Conservation (phyloP, 2,329 filamentous ascomycete genomes). For the Sporothrix dimorphospora region DNA sequence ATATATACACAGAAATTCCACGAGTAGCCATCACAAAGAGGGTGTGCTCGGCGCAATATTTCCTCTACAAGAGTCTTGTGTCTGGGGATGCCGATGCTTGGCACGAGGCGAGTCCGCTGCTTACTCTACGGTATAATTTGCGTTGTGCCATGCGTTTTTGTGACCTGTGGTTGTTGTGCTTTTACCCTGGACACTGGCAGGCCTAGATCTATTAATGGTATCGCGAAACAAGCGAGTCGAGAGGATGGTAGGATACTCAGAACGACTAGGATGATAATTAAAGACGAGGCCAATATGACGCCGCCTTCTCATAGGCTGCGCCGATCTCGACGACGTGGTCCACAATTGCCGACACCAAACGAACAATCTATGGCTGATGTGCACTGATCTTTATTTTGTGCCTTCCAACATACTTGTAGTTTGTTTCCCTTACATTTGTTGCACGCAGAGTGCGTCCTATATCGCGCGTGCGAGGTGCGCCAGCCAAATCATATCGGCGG, state of each 20-base stretch:
- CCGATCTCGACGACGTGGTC: neutral
- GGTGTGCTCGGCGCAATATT: neutral
- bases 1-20: conserved; percentile 9
- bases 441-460: neutral
- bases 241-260: neutral
- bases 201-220: conserved; percentile 15
- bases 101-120: neutral
- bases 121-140: conserved; percentile 1
- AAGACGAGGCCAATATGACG: neutral
- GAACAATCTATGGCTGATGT: conserved; percentile 19
- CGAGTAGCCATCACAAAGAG: neutral
- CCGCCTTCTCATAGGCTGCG: neutral
- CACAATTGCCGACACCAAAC: conserved; percentile 17
- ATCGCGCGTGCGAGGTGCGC: neutral
- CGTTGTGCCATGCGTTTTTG: neutral
- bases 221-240: conserved; percentile 1
- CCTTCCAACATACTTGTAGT: neutral
- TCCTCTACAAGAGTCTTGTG: neutral
- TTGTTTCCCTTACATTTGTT: neutral
- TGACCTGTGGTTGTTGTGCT: neutral
- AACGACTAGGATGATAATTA: neutral
- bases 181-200: neutral
- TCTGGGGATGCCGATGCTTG: conserved; percentile 16
- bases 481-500: conserved; percentile 1
- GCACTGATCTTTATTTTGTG: conserved; percentile 7